Base-by-base conservation (phyloP, 2,329 filamentous ascomycete genomes). In the Grosmannia serpens region DNA sequence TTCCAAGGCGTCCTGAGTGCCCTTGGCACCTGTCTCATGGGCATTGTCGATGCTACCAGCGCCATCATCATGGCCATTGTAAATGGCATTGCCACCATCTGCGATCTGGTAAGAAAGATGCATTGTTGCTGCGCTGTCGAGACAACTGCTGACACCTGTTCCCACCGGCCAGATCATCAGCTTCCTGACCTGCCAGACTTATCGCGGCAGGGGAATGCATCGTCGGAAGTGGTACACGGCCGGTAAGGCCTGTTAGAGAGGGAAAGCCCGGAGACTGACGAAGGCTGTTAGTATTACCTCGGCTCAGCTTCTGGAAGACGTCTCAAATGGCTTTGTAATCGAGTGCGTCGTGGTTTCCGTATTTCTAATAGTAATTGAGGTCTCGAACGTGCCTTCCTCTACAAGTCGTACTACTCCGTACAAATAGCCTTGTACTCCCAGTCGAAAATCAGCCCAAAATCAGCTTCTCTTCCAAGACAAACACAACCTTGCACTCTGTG, bases 21-120 rank as follows among this genome's bases (percentile, higher is more conserved):
- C 65, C 85, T 89, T 70, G 86, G 86, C 58, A 75, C 74, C 63
- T 79, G 78, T 68, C 77, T 89, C 62, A 88, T 86, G 79, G 81
- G 82, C 66, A 78, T 89, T 66, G 78, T 89, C 64, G 80, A 82
- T 64, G 85, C 80, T 65, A 83, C 89, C 65, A 86, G 81, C 57
- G 69, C 73, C 63, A 81, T 88, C 71, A 74, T 86, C 56, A 79
- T 78, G 63, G 83, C 83, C 66, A 85, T 89, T 68, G 80, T 89
- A 70, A 78, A 77, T 70, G 87, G 82, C 66, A 72, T 89, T 66
- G 83, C 87, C 62, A 71, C 77, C 59, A 76, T 88, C 71, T 77
- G 84, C 71, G 78, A 80, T 69, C 83, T 86, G 53, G 60, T 63
- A 60, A 20, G 60, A 17, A 17, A 13, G 15, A 17, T 38, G 17